Evolutionary conservation across 192 early-diverging fungal species (phyloP), one percentile per base, ranked within the genome.

Genomic region (Chytriomyces hyalinus): DNA sequence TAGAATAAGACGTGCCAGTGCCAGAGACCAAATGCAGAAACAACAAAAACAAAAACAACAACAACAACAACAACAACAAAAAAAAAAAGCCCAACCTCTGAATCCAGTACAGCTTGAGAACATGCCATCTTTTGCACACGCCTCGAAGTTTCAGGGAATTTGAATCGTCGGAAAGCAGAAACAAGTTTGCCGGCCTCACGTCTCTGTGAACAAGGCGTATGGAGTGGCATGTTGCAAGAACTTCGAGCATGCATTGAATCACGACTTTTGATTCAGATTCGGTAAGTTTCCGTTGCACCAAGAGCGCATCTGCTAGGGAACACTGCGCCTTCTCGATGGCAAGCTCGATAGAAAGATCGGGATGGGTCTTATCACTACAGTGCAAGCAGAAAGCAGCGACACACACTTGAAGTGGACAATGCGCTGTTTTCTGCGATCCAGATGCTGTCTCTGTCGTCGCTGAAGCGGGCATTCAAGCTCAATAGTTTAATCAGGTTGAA

Each of bases 161-260:
- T 17, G 49, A 47, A 46, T 67, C 65, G 44, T 67, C 44, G 43
- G 65, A 45, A 47, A 67, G 49, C 17, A 67, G 65, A 26, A 67
- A 67, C 28, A 67, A 13, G 45, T 67, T 67, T 8, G 0, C 10
- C 7, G 65, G 65, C 4, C 47, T 67, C 22, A 67, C 22, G 4
- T 67, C 46, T 36, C 65, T 9, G 45, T 67, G 49, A 13, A 67
- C 36, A 6, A 67, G 2, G 65, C 49, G 49, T 46, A 6, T 67
- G 10, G 17, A 15, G 22, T 67, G 65, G 45, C 65, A 49, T 4
- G 65, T 67, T 2, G 49, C 36, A 28, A 67, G 65, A 13, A 46
- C 65, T 36, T 67, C 65, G 13, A 67, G 65, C 4, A 6, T 22
- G 36, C 28, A 28, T n/a, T 45, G 22, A 46, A 67, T 46, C 0